A percentile compares a stretch with the other conserved stretches of the same genome.
Conservation (phyloP, 1,139 yeast species). For the Torulaspora globosa region DNA sequence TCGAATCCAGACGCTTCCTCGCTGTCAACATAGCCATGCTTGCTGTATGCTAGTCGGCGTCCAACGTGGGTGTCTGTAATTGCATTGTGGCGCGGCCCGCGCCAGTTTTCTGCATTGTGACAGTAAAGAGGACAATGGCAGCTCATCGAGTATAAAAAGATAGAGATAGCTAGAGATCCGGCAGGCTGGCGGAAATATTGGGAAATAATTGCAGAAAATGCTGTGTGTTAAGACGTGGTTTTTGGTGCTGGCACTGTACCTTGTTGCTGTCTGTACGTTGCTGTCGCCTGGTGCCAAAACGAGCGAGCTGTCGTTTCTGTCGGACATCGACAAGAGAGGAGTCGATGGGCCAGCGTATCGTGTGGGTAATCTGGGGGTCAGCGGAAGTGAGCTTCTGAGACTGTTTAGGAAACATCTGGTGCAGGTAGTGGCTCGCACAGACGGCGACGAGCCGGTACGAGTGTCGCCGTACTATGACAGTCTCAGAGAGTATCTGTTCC, state of each 20-base stretch:
- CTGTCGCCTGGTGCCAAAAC: slow-evolving; percentile 8
- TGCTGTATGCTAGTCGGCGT: background rate
- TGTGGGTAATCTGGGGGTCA: slow-evolving; percentile 10
- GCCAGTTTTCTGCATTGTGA: slow-evolving; percentile 1
- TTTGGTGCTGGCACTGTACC: slow-evolving; percentile 10
- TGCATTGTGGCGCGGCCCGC: slow-evolving; percentile 1
- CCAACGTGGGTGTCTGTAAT: background rate
- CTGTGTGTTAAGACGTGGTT: slow-evolving; percentile 7
- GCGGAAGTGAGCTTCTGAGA: slow-evolving; percentile 9
- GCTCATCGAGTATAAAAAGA: background rate
- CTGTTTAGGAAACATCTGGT: slow-evolving; percentile 11
- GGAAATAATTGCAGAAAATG: background rate
- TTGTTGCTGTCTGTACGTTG: slow-evolving; percentile 9
- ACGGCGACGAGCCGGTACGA: slow-evolving; percentile 1
- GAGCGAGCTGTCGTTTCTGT: slow-evolving; percentile 7
- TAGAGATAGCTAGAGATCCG: background rate
- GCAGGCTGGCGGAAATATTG: background rate
- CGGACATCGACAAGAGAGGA: slow-evolving; percentile 2
- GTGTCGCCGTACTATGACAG: slow-evolving; percentile 20
- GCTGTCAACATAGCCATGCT: background rate
- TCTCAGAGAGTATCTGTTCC: slow-evolving; percentile 15
- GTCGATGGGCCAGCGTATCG: background rate
- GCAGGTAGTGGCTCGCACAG: slow-evolving; percentile 2
- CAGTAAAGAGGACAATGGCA: background rate
- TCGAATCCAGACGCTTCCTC: too few species aligned